phyloP scores from a whole-genome alignment of 2,329 filamentous ascomycete genomes.

The Cladosporium sp. region DNA sequence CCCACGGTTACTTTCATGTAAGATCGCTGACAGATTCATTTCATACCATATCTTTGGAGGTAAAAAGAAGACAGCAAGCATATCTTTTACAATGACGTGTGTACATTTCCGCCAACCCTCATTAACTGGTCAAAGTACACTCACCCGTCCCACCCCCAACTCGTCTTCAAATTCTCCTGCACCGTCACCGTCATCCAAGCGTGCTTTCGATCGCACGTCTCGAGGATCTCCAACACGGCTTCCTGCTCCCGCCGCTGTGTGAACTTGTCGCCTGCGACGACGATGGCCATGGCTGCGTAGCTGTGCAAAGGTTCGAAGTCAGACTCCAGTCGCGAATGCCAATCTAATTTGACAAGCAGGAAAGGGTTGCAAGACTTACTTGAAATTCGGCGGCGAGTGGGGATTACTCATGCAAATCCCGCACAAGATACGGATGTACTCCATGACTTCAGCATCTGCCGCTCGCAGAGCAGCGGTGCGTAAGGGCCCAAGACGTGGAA shows the following conservation, averaged over 20 bases:
- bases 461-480: conserved; percentile 36
- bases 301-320: background rate
- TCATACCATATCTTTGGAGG: too few species aligned
- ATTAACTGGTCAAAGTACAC: too few species aligned
- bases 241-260: conserved; percentile 44
- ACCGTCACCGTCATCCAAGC: conserved; percentile 51
- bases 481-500: conserved; percentile 46
- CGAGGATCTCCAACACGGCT: conserved; percentile 46
- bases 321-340: too few species aligned
- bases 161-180: conserved; percentile 44
- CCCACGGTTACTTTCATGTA: too few species aligned
- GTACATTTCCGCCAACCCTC: too few species aligned
- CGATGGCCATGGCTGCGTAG: conserved; percentile 31
- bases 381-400: conserved; percentile 50
- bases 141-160: conserved; percentile 50
- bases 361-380: conserved; percentile 39
- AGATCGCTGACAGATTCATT: too few species aligned
- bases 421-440: conserved; percentile 51
- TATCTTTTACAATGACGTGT: background rate
- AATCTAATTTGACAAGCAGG: too few species aligned
- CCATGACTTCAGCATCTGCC: conserved; percentile 43
- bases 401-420: conserved; percentile 57
- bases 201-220: conserved; percentile 47
- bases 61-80: too few species aligned
- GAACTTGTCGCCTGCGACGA: conserved; percentile 47